These are phyloP conservation scores for Capsella rubella DNA, from an alignment of 441 rosid genomes.

Conservation along the genomic window DNA sequence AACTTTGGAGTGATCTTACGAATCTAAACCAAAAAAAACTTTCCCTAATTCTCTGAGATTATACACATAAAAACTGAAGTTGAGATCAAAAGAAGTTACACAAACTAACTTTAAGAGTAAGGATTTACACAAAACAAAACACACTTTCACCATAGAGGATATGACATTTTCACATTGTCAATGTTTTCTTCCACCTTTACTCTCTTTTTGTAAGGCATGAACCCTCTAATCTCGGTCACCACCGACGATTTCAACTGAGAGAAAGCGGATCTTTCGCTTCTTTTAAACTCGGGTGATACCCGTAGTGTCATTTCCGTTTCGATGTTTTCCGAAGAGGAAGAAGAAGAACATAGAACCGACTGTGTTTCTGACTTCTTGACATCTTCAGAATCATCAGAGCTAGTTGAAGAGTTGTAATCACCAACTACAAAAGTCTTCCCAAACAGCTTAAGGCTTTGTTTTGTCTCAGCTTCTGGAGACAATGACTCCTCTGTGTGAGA, in stretches of 20 bases:
- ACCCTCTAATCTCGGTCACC: conserved; percentile 53
- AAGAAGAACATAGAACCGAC: conserved; percentile 34
- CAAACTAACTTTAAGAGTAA: conserved; percentile 18
- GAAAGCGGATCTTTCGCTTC: conserved; percentile 49
- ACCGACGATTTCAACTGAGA: conserved; percentile 38
- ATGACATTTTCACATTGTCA: conserved; percentile 28
- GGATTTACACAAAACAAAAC: conserved; percentile 20
- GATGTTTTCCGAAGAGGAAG: conserved; percentile 18
- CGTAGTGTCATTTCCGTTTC: conserved; percentile 34
- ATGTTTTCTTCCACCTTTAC: conserved; percentile 47
- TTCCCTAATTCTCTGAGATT: conserved; percentile 28
- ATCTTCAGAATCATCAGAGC: conserved; percentile 49
- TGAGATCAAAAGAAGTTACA: conserved; percentile 33
- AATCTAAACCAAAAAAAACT: conserved; percentile 4
- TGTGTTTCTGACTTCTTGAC: conserved; percentile 48
- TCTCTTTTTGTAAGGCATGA: conserved; percentile 71
- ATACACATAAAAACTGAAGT: conserved; percentile 19
- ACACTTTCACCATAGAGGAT: conserved; percentile 29
- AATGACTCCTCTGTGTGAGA: conserved; percentile 43
- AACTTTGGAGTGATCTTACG: conserved; percentile 34
- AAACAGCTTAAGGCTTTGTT: conserved; percentile 68
- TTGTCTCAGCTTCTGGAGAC: conserved; percentile 49
- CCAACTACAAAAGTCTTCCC: conserved; percentile 66
- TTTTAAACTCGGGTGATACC: conserved; percentile 39
- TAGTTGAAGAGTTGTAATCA: conserved; percentile 51